Base-by-base conservation (phyloP, 495 filamentous ascomycete genomes). In the Penicillium herquei region DNA sequence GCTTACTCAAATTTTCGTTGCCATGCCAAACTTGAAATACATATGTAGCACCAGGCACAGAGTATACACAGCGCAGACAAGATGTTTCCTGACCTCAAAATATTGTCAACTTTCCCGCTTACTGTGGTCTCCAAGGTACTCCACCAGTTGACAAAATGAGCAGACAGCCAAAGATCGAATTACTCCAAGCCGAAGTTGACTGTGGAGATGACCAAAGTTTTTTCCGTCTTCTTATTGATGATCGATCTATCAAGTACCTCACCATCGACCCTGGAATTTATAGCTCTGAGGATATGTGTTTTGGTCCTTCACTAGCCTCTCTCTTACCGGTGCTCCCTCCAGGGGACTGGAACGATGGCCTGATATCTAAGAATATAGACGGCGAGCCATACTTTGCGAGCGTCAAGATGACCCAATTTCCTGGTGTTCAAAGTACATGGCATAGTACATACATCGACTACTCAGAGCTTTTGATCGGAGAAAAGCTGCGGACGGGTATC, bases 221-320 rank as follows among this genome's bases (percentile, higher is more conserved):
- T 52, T 67, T 70, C 35, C 68, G 65, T 21, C 39, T 72, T 18
- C 53, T 68, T n/a, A 61, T 72, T 33, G 61, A 72, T 46, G 58
- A 48, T 51, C 53, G 51, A 30, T 45, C 53, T 34, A 58, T 73
- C 42, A 69, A 72, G 63, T 73, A 72, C 47, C 52, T 72, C 57
- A 70, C 67, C 48, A 57, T 73, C 10, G 61, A 68, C n/a, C 64
- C 63, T 12, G 65, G 59, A 49, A 61, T 68, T 31, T 73, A 63
- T 49, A 63, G 50, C 39, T 31, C 55, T 6, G 66, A 71, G 41
- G 63, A 70, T 48, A 63, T 75, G 57, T 73, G 63, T 50, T 73
- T 73, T 55, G 65, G 56, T 14, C 67, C 67, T 31, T 61, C 60
- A 18, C 56, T 66, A 18, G 35, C 53, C 7, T 53, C 56, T 1